phyloP scores from a whole-genome alignment of 441 rosid species.

The Bocquillonia castaneifolia region DNA sequence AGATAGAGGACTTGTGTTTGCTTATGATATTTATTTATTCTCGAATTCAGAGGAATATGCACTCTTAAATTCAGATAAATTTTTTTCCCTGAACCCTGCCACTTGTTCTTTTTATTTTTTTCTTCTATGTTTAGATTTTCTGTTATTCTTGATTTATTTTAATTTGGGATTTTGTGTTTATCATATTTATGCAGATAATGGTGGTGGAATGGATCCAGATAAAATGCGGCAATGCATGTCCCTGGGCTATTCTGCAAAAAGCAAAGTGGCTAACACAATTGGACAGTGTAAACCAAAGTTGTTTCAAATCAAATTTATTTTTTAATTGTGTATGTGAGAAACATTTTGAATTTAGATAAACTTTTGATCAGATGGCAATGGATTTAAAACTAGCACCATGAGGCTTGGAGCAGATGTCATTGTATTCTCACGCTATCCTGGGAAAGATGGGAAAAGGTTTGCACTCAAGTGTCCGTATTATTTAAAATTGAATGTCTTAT shows the following conservation, averaged over 20 bases:
- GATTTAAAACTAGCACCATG: slow-evolving; percentile 98
- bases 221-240: slow-evolving; percentile 87
- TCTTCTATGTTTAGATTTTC: background rate
- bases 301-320: background rate
- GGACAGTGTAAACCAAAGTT: slow-evolving; percentile 62
- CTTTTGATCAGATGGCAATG: slow-evolving; percentile 74
- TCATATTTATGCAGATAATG: slow-evolving; percentile 56
- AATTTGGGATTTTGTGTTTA: background rate
- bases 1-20: background rate
- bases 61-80: no score
- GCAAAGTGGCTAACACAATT: slow-evolving; percentile 77
- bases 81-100: no score
- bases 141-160: background rate
- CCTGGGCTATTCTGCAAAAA: slow-evolving; percentile 84
- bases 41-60: no score
- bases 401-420: slow-evolving; percentile 99
- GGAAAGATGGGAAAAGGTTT: slow-evolving; percentile 62
- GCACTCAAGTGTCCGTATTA: slow-evolving; percentile 8
- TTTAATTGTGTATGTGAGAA: background rate
- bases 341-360: slow-evolving; percentile 13
- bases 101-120: background rate
- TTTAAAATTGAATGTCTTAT: background rate
- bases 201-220: slow-evolving; percentile 95
- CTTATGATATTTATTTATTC: background rate
- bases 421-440: slow-evolving; percentile 78